These are phyloP conservation scores for Sugiyamaella mastotermitis DNA, from an alignment of 805 yeast species.

Conservation along the genomic window DNA sequence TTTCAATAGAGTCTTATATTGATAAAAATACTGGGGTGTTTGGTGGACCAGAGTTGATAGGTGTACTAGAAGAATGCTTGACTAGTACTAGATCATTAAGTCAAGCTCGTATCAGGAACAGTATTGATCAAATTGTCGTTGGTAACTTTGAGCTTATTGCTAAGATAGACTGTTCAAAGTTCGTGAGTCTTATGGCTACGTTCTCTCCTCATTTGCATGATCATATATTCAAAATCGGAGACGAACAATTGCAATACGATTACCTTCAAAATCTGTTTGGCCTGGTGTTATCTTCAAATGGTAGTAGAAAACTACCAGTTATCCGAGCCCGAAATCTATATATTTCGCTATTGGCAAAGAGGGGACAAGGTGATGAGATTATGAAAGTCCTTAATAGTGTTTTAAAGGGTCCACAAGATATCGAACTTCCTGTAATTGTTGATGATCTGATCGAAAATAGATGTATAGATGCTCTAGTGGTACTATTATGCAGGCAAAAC, in stretches of 20 bases:
- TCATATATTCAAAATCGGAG: slow-evolving; percentile 30
- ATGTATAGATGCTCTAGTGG: slow-evolving; percentile 25
- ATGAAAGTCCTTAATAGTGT: slow-evolving; percentile 25
- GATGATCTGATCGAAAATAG: slow-evolving; percentile 22
- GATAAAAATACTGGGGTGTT: no score
- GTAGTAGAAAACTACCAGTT: slow-evolving; percentile 11
- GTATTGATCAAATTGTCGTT: slow-evolving; percentile 26
- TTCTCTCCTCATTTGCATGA: slow-evolving; percentile 37
- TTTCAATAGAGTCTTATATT: slow-evolving; percentile 37
- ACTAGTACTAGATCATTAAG: slow-evolving; percentile 4
- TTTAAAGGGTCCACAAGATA: slow-evolving; percentile 26
- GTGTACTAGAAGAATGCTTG: slow-evolving; percentile 18
- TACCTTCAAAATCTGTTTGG: slow-evolving; percentile 19
- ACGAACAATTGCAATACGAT: slow-evolving; percentile 22
- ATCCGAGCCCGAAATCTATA: slow-evolving; percentile 17
- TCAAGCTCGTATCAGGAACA: slow-evolving; percentile 11
- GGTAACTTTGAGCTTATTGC: slow-evolving; percentile 27
- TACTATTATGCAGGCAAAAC: slow-evolving; percentile 20
- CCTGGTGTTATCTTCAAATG: not conserved
- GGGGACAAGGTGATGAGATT: slow-evolving; percentile 19
- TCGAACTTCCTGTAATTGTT: slow-evolving; percentile 25
- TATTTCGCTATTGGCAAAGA: slow-evolving; percentile 16
- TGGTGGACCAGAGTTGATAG: no score
- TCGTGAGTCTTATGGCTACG: slow-evolving; percentile 34
- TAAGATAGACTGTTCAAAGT: slow-evolving; percentile 29